These are phyloP conservation scores for Spinacia oleracea DNA, from an alignment of 179 eudicot species.

Conservation along the genomic window DNA sequence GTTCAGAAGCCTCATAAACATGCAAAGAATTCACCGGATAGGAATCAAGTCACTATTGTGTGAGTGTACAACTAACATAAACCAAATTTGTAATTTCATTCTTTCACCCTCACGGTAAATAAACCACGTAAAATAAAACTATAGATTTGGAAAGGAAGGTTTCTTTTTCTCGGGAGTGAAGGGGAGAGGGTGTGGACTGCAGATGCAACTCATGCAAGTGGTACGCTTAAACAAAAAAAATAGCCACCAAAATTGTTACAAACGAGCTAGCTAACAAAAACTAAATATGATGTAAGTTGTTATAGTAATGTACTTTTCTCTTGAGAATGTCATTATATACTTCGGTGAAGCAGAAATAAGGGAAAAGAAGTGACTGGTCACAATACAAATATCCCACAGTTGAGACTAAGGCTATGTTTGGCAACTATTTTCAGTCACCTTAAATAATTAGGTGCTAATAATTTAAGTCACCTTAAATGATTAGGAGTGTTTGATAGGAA, in stretches of 20 bases:
- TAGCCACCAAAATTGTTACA: neutral
- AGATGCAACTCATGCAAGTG: neutral
- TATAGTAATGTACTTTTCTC: neutral
- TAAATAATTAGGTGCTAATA: no score
- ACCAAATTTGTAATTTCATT: neutral
- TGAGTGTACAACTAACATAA: conserved; percentile 42
- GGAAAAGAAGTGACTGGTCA: neutral
- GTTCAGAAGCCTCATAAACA: conserved; percentile 2
- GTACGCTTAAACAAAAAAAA: neutral
- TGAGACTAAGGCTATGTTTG: no score
- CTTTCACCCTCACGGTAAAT: neutral
- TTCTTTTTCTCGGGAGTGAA: neutral
- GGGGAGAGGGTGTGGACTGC: neutral
- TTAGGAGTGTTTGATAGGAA: no score
- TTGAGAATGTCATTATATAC: neutral
- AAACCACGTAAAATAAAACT: neutral
- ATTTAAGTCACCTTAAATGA: no score
- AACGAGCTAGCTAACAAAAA: no score
- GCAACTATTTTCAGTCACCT: no score
- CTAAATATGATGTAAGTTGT: neutral
- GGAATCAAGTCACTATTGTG: conserved; percentile 61
- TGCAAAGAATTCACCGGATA: conserved; percentile 64
- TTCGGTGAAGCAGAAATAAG: neutral
- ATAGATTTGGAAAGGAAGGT: neutral
- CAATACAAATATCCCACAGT: neutral